These are phyloP conservation scores for Meyerozyma sp. DNA, from an alignment of 1,139 yeast species.

Conservation along the genomic window DNA sequence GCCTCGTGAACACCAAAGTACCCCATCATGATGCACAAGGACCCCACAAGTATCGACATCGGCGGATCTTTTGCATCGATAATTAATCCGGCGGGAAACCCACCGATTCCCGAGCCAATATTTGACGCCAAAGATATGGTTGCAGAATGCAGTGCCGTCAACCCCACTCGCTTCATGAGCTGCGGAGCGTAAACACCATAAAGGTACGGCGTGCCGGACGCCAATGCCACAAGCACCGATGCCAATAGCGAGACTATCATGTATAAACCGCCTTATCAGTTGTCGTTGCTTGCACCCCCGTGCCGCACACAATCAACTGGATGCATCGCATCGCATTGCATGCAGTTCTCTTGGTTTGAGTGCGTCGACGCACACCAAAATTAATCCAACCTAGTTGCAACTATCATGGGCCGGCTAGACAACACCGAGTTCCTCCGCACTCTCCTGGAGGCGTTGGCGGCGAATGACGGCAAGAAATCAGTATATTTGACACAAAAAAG, in stretches of 20 bases:
- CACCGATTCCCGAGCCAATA: constrained; percentile 63
- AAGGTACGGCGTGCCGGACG: constrained; percentile 66
- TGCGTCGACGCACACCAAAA: background rate
- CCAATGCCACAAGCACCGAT: constrained; percentile 33
- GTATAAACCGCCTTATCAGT: background rate
- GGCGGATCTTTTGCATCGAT: constrained; percentile 60
- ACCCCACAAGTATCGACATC: constrained; percentile 48
- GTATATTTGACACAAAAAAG: constrained; percentile 42
- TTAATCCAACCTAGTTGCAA: background rate
- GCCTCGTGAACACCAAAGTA: constrained; percentile 30
- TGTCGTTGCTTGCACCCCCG: constrained; percentile 5
- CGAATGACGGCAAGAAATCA: constrained; percentile 35
- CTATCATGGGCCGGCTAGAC: constrained; percentile 32
- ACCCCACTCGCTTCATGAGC: constrained; percentile 48
- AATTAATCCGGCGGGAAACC: constrained; percentile 62
- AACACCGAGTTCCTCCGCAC: constrained; percentile 33
- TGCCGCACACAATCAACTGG: constrained; percentile 8
- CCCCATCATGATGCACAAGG: constrained; percentile 41
- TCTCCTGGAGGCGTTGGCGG: constrained; percentile 20
- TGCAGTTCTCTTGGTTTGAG: constrained; percentile 3
- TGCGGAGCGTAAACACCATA: constrained; percentile 75
- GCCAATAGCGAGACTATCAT: constrained; percentile 9
- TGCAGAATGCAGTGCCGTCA: constrained; percentile 59
- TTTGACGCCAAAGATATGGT: constrained; percentile 56
- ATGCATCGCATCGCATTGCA: constrained; percentile 7